Conservation (phyloP, 495 filamentous ascomycete genomes). For the Talaromyces borbonicus region DNA sequence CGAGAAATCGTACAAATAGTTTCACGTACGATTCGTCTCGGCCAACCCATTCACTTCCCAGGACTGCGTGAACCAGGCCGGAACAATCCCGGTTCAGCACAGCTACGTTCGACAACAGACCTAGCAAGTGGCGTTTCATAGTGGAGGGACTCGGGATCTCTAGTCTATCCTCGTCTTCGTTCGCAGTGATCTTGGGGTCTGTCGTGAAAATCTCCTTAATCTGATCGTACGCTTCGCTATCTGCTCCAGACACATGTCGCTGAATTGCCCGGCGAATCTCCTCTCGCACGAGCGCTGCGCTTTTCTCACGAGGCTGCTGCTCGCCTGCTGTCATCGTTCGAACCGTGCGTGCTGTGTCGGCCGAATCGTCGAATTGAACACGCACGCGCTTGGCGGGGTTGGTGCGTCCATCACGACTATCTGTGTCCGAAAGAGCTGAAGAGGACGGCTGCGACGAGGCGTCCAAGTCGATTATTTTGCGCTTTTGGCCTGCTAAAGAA, state of each 20-base stretch:
- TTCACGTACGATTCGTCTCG: constrained; percentile 71
- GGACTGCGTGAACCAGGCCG: constrained; percentile 59
- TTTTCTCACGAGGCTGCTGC: constrained; percentile 40
- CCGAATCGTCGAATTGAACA: constrained; percentile 67
- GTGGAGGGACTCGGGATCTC: constrained; percentile 40
- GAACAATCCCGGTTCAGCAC: constrained; percentile 62
- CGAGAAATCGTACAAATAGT: constrained; percentile 70
- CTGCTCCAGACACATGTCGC: constrained; percentile 46
- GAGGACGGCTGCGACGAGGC: constrained; percentile 17
- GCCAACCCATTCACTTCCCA: constrained; percentile 75
- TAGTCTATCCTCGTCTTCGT: constrained; percentile 23
- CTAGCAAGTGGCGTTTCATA: constrained; percentile 64
- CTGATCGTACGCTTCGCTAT: constrained; percentile 61
- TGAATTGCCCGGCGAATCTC: constrained; percentile 69
- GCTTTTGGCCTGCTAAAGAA: constrained; percentile 19
- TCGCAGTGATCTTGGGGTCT: constrained; percentile 31
- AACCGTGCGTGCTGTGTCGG: constrained; percentile 42
- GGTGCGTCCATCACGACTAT: constrained; percentile 31
- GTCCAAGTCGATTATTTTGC: constrained; percentile 33
- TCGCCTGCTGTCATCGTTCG: constrained; percentile 6
- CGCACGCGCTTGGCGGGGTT: constrained; percentile 48
- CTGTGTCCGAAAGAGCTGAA: constrained; percentile 29
- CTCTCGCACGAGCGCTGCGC: constrained; percentile 48
- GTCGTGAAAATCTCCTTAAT: constrained; percentile 59
- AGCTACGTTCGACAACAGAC: constrained; percentile 63